A percentile compares a stretch with the other conserved stretches of the same genome.
phyloP scores from a whole-genome alignment of 148 eudicot genomes.

The Suaeda aralocaspica region DNA sequence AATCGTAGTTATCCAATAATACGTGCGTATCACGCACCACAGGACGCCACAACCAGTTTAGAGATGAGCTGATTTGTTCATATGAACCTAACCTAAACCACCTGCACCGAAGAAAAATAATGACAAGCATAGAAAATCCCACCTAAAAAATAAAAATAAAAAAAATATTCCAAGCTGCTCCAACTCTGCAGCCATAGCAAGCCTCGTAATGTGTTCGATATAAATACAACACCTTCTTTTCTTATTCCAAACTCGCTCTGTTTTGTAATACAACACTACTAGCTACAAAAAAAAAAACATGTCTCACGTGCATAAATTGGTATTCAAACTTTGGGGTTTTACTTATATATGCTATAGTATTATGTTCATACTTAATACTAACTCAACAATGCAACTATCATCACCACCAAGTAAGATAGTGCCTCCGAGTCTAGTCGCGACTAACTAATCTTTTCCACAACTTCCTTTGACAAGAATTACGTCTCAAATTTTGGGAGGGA shows the following conservation, averaged over 20 bases:
- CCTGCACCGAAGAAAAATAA: background rate
- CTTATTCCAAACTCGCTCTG: background rate
- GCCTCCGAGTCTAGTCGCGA: conserved; percentile 44
- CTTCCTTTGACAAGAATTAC: conserved; percentile 39
- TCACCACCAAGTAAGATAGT: conserved; percentile 25
- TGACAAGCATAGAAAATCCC: background rate
- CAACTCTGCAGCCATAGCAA: conserved; percentile 52
- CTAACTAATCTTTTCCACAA: conserved; percentile 48
- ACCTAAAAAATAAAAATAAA: background rate
- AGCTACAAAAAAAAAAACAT: conserved; percentile 21
- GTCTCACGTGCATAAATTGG: conserved; percentile 32
- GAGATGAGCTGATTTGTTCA: background rate
- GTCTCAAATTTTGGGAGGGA: conserved; percentile 53
- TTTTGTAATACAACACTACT: background rate
- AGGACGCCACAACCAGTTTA: too few relatives aligned
- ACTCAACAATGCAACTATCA: conserved; percentile 9
- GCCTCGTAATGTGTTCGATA: background rate
- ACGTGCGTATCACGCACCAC: too few relatives aligned
- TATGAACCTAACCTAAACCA: background rate
- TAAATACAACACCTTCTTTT: conserved; percentile 16
- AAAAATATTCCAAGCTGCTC: conserved; percentile 67
- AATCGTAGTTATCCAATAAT: too few relatives aligned
- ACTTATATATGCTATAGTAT: conserved; percentile 4
- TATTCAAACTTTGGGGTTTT: too few relatives aligned
- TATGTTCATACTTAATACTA: conserved; percentile 2